These are phyloP conservation scores for Mycena indigotica DNA, from an alignment of 768 basidiomycete genomes.

Conservation along the genomic window DNA sequence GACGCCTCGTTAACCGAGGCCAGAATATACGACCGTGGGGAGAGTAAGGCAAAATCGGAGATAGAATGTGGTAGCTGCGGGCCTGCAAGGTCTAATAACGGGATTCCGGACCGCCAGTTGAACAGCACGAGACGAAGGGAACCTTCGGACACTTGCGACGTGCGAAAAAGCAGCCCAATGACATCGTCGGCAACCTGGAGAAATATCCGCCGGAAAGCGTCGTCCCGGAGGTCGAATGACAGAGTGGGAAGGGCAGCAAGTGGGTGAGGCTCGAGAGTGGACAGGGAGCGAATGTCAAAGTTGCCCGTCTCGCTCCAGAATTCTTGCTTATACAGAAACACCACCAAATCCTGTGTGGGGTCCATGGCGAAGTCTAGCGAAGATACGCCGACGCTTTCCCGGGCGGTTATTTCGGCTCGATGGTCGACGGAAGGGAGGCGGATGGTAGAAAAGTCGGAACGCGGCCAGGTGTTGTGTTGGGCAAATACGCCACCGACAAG, in stretches of 20 bases:
- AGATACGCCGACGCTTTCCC: conserved; percentile 40
- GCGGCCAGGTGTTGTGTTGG: conserved; percentile 29
- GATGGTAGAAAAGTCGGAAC: conserved; percentile 24
- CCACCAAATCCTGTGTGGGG: conserved; percentile 62
- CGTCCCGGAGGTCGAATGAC: conserved; percentile 27
- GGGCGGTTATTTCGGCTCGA: conserved; percentile 21
- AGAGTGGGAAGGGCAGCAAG: conserved; percentile 35
- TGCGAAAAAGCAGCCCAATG: conserved; percentile 47
- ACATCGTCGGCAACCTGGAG: conserved; percentile 59
- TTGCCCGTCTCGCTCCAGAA: conserved; percentile 12
- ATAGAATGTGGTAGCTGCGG: conserved; percentile 30
- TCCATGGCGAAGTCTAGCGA: conserved; percentile 66
- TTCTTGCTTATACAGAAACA: conserved; percentile 38
- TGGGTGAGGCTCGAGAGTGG: conserved; percentile 44
- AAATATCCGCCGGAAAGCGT: conserved; percentile 32
- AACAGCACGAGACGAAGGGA: conserved; percentile 45
- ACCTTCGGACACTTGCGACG: conserved; percentile 24
- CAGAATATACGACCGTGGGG: conserved; percentile 44
- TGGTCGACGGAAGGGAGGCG: conserved; percentile 30
- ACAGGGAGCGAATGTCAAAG: conserved; percentile 49
- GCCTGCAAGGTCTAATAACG: conserved; percentile 29
- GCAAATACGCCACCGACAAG: conserved; percentile 62
- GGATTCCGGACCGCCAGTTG: conserved; percentile 52
- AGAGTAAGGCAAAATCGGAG: conserved; percentile 52
- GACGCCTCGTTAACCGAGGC: conserved; percentile 28